Percentiles rank a stretch among this genome's conserved stretches.
Conservation (phyloP, 768 basidiomycete species). For the Naganishia friedmannii region DNA sequence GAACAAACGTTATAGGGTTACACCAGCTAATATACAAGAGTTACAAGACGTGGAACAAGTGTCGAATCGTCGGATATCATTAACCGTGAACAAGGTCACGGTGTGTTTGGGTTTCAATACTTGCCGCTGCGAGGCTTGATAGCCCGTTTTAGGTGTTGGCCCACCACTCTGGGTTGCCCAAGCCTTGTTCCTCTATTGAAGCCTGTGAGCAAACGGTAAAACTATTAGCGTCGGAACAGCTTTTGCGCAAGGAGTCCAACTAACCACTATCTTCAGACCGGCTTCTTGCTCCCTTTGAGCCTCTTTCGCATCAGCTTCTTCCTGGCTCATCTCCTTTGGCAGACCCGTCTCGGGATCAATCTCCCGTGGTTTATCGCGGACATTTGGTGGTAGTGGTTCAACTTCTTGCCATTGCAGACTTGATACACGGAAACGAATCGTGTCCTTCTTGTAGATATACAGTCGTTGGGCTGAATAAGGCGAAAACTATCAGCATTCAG, state of each 20-base stretch:
- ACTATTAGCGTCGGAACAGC: neutral
- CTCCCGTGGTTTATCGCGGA: constrained; percentile 30
- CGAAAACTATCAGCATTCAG: neutral
- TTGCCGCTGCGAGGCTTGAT: neutral
- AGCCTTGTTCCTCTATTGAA: constrained; percentile 21
- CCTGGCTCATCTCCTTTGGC: constrained; percentile 25
- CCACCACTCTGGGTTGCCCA: constrained; percentile 24
- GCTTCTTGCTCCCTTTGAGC: constrained; percentile 30
- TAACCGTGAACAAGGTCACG: neutral
- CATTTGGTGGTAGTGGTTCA: constrained; percentile 42
- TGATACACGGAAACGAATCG: constrained; percentile 50
- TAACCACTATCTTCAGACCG: constrained; percentile 19
- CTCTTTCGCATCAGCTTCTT: constrained; percentile 30
- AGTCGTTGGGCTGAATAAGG: constrained; percentile 37
- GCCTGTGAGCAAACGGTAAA: neutral
- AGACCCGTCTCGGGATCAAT: constrained; percentile 30
- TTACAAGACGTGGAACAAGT: neutral
- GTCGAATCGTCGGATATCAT: neutral
- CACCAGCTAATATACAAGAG: neutral
- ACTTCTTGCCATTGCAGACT: constrained; percentile 51
- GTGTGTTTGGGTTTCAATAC: neutral
- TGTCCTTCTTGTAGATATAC: constrained; percentile 45
- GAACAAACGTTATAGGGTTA: neutral
- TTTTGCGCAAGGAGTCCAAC: neutral
- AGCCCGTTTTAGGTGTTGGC: constrained; percentile 6